phyloP scores from a whole-genome alignment of 23 red algal species.

The Chondrus crispus region DNA sequence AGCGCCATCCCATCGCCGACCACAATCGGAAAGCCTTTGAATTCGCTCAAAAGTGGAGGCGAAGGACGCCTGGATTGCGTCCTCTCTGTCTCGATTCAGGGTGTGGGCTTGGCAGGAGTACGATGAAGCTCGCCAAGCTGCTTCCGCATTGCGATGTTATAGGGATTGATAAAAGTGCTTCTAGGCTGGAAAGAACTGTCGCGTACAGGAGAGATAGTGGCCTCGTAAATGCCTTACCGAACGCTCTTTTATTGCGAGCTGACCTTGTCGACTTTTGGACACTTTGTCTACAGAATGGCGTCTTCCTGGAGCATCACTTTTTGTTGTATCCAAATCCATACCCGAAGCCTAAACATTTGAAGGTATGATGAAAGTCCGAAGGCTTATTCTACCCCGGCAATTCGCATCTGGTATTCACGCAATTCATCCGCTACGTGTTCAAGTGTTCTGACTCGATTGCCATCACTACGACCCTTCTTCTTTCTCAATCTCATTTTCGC shows the following conservation, averaged over 20 bases:
- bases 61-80: neutral
- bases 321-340: neutral
- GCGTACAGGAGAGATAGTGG: neutral
- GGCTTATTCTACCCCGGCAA: too few relatives aligned
- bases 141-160: neutral
- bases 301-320: neutral
- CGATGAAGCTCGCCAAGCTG: neutral
- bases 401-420: too few relatives aligned
- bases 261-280: constrained; percentile 1
- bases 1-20: neutral
- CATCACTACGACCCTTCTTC: too few relatives aligned
- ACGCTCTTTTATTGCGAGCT: neutral
- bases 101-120: neutral
- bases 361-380: neutral
- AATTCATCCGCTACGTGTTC: too few relatives aligned
- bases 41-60: neutral
- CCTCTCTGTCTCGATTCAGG: neutral
- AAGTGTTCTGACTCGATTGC: too few relatives aligned
- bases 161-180: constrained; percentile 3
- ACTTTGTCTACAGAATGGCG: neutral
- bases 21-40: neutral
- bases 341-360: neutral
- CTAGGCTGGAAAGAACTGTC: neutral
- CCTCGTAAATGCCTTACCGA: neutral
- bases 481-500: too few relatives aligned